Conservation (phyloP, 2,329 filamentous ascomycete genomes). For the Xylariaceae sp. region DNA sequence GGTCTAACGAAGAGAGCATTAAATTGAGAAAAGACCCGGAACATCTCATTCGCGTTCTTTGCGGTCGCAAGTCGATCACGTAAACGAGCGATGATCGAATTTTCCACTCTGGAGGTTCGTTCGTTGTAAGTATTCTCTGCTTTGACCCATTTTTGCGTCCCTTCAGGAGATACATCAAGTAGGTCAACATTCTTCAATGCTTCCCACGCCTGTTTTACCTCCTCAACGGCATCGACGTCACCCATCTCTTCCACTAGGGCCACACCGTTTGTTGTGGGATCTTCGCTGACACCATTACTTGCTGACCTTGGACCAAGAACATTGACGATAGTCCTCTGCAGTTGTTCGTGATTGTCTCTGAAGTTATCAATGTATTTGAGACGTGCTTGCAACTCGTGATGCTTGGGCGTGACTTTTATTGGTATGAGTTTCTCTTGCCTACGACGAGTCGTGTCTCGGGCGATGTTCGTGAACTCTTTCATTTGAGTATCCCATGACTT, state of each 20-base stretch:
- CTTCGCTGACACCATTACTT: conserved; percentile 48
- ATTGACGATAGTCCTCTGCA: conserved; percentile 92
- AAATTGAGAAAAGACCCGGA: conserved; percentile 98
- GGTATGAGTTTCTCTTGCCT: conserved; percentile 98
- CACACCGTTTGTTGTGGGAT: conserved; percentile 50
- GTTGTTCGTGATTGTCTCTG: conserved; percentile 93
- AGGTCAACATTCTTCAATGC: conserved; percentile 92
- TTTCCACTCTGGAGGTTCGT: conserved; percentile 92
- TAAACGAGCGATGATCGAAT: conserved; percentile 93
- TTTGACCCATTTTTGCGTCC: conserved; percentile 85
- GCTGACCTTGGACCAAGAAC: conserved; percentile 76
- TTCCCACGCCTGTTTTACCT: conserved; percentile 91
- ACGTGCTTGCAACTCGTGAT: conserved; percentile 82
- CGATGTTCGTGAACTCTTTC: conserved; percentile 97
- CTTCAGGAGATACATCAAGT: conserved; percentile 83
- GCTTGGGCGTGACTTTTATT: conserved; percentile 88
- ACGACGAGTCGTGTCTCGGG: conserved; percentile 86
- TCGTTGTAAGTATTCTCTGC: conserved; percentile 97
- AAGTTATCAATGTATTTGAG: conserved; percentile 93
- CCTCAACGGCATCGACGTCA: conserved; percentile 93
- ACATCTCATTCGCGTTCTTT: conserved; percentile 99
- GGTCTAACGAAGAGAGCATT: conserved; percentile 96
- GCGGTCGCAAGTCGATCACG: conserved; percentile 90
- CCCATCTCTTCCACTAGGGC: conserved; percentile 89
- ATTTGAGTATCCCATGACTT: conserved; percentile 89